Base-by-base conservation (phyloP, 306 rosid species). In the Prunus fruticosa region DNA sequence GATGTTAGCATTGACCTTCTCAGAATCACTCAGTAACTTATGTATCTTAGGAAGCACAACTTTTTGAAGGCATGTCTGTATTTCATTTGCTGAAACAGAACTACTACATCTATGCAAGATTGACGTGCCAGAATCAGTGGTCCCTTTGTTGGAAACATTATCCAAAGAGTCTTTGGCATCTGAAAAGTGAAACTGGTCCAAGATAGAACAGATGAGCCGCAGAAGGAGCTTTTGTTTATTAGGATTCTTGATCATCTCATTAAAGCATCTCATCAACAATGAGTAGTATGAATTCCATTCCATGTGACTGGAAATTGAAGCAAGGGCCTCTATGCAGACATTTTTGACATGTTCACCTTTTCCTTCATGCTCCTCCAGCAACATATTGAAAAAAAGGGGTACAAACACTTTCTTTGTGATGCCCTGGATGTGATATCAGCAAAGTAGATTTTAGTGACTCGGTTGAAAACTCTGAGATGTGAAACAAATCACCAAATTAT, bases 251-350 rank as follows among this genome's bases (percentile, higher is more conserved):
- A 77, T 83, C 41, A 79, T 80, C 82, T 88, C 96, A 73, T 78
- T 88, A 56, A 95, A 87, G 87, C 98, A 89, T 84, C 88, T 92
- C 76, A 52, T 81, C 82, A 95, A 75, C 78, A 95, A 87, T 54
- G 85, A 78, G 82, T 87, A 89, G 79, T 92, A 92, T 76, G 92
- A 92, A 78, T 89, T 88, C 97, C 98, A 95, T 69, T 87, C 94
- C 91, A 88, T 86, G 82, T 86, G 84, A 32, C 93, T 84, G 66
- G 97, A 87, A 78, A 92, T 84, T 76, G 96, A 90, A 81, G 93
- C 92, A 77, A 95, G 81, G 52, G 96, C 92, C 84, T 92, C 97
- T 49, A 95, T 84, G 77, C 98, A 95, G 51, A 93, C 91, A 80
- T 82, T 86, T 90, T 87, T 92, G 61, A 95, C 41, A 83, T 95